These are phyloP conservation scores for Penicillium dipodomyicola DNA, from an alignment of 495 filamentous ascomycete genomes.

Conservation along the genomic window DNA sequence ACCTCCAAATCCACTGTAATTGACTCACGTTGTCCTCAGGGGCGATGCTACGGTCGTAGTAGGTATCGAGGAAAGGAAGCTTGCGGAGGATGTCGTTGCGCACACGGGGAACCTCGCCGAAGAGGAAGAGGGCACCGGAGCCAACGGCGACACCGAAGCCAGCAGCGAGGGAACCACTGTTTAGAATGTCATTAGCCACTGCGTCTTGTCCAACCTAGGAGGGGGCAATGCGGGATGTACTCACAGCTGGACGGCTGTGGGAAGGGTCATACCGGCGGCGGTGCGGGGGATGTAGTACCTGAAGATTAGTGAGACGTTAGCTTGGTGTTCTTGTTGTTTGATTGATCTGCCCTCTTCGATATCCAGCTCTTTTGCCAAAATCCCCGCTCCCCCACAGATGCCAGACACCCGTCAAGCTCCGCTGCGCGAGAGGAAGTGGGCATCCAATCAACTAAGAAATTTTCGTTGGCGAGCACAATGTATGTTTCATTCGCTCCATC, in stretches of 20 bases:
- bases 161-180: conserved; percentile 53
- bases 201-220: background rate
- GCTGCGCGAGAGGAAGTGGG: background rate
- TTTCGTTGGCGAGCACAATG: background rate
- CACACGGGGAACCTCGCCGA: conserved; percentile 67
- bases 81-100: conserved; percentile 63
- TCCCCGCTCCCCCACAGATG: background rate
- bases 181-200: conserved; percentile 10
- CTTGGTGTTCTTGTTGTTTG: background rate
- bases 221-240: conserved; percentile 22
- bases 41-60: conserved; percentile 57
- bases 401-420: background rate
- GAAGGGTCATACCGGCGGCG: conserved; percentile 51
- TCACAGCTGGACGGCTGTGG: conserved; percentile 49
- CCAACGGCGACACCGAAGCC: conserved; percentile 61
- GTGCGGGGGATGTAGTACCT: conserved; percentile 54
- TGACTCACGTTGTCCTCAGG: conserved; percentile 62
- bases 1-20: background rate
- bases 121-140: conserved; percentile 66
- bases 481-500: background rate
- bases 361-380: background rate
- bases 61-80: conserved; percentile 58
- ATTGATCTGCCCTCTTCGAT: background rate
- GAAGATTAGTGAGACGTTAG: conserved; percentile 16
- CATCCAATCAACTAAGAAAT: background rate